Base-by-base conservation (phyloP, 331 rosid species). In the Malus hybrid region DNA sequence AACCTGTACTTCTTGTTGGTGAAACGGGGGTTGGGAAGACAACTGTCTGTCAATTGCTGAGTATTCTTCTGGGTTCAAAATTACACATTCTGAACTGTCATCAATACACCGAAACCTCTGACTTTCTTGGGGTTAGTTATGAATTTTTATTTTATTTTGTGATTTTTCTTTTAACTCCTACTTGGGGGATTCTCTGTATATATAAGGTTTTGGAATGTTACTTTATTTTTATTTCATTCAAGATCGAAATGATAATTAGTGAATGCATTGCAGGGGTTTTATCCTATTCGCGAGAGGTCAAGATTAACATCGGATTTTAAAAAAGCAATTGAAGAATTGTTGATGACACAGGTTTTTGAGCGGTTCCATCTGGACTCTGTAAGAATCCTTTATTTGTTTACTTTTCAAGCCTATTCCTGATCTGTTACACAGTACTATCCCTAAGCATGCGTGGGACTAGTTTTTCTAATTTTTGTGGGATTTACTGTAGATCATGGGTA, bases 21-120 rank as follows among this genome's bases (percentile, higher is more conserved):
- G 97, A 94, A 84, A 94, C 99, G 2, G 99, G 99, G 80, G 96
- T 96, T 79, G 99, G 99, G 80, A 94, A 94, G 88, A 94, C 99
- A 63, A 94, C 97, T 33, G 94, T 94, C 64, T 94, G 99, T 79
- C 97, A 94, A 82, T 82, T 88, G 62, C 80, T 94, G 86, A 92
- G 93, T 87, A 80, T 82, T 71, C 66, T 70, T 81, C 81, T 90
- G 89, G 85, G 78, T 79, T 81, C 75, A 53, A 90, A 89, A 68
- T 86, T 94, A 57, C 96, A 87, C 77, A 92, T 87, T 34, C 83
- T 94, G 78, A 94, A 94, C 78, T 94, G 99, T 82, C 99, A 94
- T 82, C 96, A 94, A 79, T 90, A 90, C 79, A 87, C 96, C 4
- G 99, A 94, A 84, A 92, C 99, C 28, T 88, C 99, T 69, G 99